A percentile compares a stretch with the other conserved stretches of the same genome.
phyloP scores from a whole-genome alignment of 768 basidiomycete genomes.

The Russula sp. region DNA sequence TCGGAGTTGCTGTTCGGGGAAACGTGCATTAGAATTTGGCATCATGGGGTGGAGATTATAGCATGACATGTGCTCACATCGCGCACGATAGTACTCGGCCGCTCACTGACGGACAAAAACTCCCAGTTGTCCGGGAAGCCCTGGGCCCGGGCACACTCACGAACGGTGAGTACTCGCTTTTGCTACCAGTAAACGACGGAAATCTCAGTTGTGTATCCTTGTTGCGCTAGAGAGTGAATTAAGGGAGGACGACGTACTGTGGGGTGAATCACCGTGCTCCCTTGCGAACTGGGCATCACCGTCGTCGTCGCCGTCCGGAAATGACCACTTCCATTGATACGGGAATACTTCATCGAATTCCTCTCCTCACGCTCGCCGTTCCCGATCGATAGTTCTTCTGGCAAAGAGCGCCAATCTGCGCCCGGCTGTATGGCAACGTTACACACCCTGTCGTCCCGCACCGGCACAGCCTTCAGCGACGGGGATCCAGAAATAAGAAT shows the following conservation, averaged over 20 bases:
- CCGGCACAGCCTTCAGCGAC: background rate
- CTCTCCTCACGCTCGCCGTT: background rate
- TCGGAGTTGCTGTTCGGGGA: slow-evolving; percentile 47
- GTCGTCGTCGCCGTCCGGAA: slow-evolving; percentile 63
- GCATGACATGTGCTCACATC: slow-evolving; percentile 41
- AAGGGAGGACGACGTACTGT: slow-evolving; percentile 28
- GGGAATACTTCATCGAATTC: slow-evolving; percentile 42
- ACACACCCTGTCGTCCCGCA: slow-evolving; percentile 27
- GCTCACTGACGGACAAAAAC: slow-evolving; percentile 44
- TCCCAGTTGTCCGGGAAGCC: slow-evolving; percentile 68
- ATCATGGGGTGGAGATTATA: background rate
- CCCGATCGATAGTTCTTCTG: background rate
- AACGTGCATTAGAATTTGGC: background rate
- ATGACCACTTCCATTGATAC: slow-evolving; percentile 43
- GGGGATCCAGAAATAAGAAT: background rate
- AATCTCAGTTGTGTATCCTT: background rate
- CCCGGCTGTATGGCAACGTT: slow-evolving; percentile 45
- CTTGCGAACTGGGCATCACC: slow-evolving; percentile 45
- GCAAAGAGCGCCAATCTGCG: slow-evolving; percentile 34
- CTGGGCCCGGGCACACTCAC: slow-evolving; percentile 51
- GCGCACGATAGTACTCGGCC: slow-evolving; percentile 30
- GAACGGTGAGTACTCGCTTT: slow-evolving; percentile 48
- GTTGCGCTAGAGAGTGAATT: background rate
- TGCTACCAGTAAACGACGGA: slow-evolving; percentile 36
- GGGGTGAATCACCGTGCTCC: slow-evolving; percentile 39